Evolutionary conservation across 2,329 filamentous ascomycete species (phyloP), one percentile per base, ranked within the genome.

Genomic region (Trichoderma sp.): DNA sequence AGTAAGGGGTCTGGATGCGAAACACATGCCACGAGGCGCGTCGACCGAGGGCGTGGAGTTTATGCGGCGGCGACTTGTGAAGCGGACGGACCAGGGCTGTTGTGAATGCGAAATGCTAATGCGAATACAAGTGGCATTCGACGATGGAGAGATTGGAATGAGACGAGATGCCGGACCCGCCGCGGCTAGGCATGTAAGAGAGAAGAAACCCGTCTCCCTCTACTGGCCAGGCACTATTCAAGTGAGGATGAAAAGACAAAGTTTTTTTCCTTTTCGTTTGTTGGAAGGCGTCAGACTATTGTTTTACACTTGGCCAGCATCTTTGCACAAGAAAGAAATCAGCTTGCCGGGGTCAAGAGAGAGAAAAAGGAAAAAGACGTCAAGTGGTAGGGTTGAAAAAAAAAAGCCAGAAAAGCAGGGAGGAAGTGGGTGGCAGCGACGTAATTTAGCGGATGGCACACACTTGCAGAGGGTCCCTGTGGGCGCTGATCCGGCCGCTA

Each of bases 1-100:
- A 64, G 35, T 47, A 49, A 58, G 64, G 64, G 55, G 64, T 67
- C 57, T 52, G 47, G 56, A n/a, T 60, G 65, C 59, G 40, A 68
- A 69, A 57, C 53, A 70, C 59, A 70, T 70, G 66, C 66, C 68
- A 68, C 64, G 58, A 58, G 64, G 68, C 68, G 64, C 56, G 68
- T 66, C 49, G 60, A 56, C 53, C 33, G 61, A 65, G 47, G 40
- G 43, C 33, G 19, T 49, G 52, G 35, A 21, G 35, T 43, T 62
- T 33, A 56, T 35, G 59, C 49, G 59, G 65, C 24, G 40, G 57
- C 57, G 33, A 33, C 53, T 61, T 35, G 60, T 52, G 60, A 52
- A 65, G 53, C 31, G 60, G 37, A 58, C 29, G 53, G 40, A 24
- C 29, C 37, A 21, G 64, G 40, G 43, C 33, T 57, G 67, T 61